These are phyloP conservation scores for Tylopilus felleus DNA, from an alignment of 768 basidiomycete genomes.

Conservation along the genomic window DNA sequence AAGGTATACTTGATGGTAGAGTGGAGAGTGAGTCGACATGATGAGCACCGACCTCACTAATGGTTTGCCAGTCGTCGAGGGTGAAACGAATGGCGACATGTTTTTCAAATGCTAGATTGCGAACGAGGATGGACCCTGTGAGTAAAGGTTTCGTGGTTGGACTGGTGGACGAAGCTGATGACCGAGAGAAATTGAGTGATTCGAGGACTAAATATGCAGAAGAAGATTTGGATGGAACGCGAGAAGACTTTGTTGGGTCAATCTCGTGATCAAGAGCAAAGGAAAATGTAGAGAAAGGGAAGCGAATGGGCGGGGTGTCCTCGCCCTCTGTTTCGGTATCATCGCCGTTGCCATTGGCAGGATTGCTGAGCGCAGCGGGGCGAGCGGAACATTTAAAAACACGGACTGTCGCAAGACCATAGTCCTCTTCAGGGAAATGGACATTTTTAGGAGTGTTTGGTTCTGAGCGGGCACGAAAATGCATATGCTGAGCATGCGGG, in stretches of 20 bases:
- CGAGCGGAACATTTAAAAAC: conserved; percentile 65
- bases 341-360: conserved; percentile 23
- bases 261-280: conserved; percentile 21
- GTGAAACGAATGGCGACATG: conserved; percentile 84
- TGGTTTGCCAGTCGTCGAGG: conserved; percentile 91
- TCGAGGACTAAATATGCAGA: conserved; percentile 37
- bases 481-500: not conserved
- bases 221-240: conserved; percentile 1
- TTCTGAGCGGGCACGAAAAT: conserved; percentile 46
- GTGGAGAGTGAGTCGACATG: conserved; percentile 43
- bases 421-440: conserved; percentile 73
- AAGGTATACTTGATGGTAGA: conserved; percentile 29
- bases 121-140: conserved; percentile 74
- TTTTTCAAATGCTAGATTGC: conserved; percentile 87
- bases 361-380: conserved; percentile 52
- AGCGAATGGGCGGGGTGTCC: conserved; percentile 7
- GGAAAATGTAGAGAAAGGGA: conserved; percentile 26
- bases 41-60: conserved; percentile 71
- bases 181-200: conserved; percentile 30
- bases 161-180: conserved; percentile 4
- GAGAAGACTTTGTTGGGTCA: conserved; percentile 15
- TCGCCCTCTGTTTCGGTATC: conserved; percentile 47
- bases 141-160: conserved; percentile 37
- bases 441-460: conserved; percentile 81
- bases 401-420: conserved; percentile 58